Conservation (phyloP, 1,139 yeast genomes). For the Taphrina deformans region DNA sequence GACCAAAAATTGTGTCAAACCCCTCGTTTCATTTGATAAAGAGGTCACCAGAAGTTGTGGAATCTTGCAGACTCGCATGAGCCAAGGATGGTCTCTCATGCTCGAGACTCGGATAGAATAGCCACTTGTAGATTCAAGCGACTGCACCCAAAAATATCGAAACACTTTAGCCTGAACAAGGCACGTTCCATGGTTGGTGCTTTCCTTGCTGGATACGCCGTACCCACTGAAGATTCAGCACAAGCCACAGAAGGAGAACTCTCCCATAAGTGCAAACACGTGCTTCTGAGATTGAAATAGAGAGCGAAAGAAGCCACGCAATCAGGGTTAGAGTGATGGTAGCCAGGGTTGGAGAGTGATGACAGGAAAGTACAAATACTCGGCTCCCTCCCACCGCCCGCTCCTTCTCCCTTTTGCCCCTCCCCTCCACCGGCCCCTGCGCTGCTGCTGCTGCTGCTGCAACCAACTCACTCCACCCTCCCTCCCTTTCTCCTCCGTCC, state of each 20-base stretch:
- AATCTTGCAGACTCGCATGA: no score
- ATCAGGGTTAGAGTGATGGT: conserved; percentile 3
- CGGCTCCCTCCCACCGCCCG: conserved; percentile 17
- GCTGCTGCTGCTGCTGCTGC: not conserved
- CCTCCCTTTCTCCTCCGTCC: no score
- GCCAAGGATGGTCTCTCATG: no score
- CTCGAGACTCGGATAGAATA: no score
- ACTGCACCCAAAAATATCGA: no score
- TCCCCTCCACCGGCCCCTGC: not conserved
- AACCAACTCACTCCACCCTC: not conserved
- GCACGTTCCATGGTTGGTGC: no score
- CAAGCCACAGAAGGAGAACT: not conserved
- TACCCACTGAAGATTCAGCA: no score
- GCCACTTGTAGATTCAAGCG: no score
- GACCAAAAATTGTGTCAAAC: no score
- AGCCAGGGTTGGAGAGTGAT: conserved; percentile 4
- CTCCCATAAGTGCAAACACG: not conserved
- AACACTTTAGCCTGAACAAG: not conserved
- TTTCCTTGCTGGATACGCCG: no score
- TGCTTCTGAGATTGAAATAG: not conserved
- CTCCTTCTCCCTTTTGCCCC: not conserved
- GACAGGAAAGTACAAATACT: conserved; percentile 10
- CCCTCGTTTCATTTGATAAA: no score
- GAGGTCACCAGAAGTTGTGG: no score
- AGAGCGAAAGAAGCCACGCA: conserved; percentile 3